Conservation (phyloP, 805 yeast genomes). For the Candida suzukii region DNA sequence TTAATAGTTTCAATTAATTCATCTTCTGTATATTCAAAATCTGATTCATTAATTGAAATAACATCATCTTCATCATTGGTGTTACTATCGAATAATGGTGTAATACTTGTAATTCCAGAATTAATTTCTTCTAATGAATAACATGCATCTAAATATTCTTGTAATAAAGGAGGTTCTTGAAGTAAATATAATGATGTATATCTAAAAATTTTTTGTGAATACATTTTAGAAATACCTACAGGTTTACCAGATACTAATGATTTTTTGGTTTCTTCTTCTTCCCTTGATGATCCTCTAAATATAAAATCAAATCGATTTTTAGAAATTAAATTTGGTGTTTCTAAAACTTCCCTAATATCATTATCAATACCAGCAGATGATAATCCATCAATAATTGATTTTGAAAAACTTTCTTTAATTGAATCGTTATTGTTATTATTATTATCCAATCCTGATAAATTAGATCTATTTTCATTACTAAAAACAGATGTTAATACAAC, state of each 20-base stretch:
- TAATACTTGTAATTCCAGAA: too few species aligned
- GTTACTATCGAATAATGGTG: background rate
- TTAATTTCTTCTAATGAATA: slow-evolving; percentile 1
- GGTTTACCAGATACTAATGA: too few species aligned
- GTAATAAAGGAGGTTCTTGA: slow-evolving; percentile 6
- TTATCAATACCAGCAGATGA: too few species aligned
- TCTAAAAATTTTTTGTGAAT: too few species aligned
- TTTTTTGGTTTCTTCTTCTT: too few species aligned
- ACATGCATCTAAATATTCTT: slow-evolving; percentile 7
- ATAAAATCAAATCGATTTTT: slow-evolving; percentile 1
- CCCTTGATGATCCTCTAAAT: slow-evolving; percentile 8
- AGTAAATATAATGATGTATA: slow-evolving; percentile 8
- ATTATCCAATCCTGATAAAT: too few species aligned
- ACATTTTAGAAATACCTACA: too few species aligned
- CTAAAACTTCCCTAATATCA: slow-evolving; percentile 11
- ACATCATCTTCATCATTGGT: slow-evolving; percentile 4
- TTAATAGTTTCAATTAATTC: background rate
- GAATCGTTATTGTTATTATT: too few species aligned
- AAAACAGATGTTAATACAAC: background rate
- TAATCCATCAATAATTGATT: too few species aligned
- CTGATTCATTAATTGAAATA: slow-evolving; percentile 3
- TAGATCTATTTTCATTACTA: too few species aligned
- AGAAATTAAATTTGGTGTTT: slow-evolving; percentile 1
- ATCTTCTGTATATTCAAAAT: background rate
- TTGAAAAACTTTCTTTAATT: too few species aligned